phyloP scores from a whole-genome alignment of 352 stramenopile genomes.

The Globisporangium alternatum region DNA sequence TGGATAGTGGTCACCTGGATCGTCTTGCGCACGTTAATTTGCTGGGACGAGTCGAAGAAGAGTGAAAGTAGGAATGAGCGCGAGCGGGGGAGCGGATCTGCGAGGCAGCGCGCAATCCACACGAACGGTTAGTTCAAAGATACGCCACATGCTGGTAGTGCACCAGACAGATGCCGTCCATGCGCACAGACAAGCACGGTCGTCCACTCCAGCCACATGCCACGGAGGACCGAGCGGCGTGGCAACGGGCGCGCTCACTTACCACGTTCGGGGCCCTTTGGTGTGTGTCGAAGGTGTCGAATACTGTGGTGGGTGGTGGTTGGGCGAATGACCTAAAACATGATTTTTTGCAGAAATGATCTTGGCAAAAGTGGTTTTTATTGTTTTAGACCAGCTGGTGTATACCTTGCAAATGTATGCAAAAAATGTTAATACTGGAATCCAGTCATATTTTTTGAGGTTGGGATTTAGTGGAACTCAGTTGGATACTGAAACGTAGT shows the following conservation, averaged over 20 bases:
- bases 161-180: background rate
- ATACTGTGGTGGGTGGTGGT: constrained; percentile 1
- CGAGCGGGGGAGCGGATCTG: background rate
- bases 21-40: background rate
- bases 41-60: background rate
- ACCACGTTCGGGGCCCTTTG: background rate
- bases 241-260: background rate
- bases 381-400: no score
- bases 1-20: background rate
- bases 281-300: constrained; percentile 1
- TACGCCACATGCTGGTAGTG: background rate
- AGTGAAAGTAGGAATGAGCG: background rate
- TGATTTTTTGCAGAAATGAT: no score
- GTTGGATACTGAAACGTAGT: no score
- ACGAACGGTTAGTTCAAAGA: background rate
- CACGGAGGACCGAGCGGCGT: background rate
- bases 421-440: no score
- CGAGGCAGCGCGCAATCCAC: background rate
- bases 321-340: background rate
- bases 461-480: no score
- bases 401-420: no score
- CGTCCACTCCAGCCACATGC: background rate
- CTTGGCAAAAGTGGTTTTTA: no score
- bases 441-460: no score
- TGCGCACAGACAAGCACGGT: background rate